phyloP scores from a whole-genome alignment of 495 filamentous ascomycete genomes.

The Talaromyces borbonicus region DNA sequence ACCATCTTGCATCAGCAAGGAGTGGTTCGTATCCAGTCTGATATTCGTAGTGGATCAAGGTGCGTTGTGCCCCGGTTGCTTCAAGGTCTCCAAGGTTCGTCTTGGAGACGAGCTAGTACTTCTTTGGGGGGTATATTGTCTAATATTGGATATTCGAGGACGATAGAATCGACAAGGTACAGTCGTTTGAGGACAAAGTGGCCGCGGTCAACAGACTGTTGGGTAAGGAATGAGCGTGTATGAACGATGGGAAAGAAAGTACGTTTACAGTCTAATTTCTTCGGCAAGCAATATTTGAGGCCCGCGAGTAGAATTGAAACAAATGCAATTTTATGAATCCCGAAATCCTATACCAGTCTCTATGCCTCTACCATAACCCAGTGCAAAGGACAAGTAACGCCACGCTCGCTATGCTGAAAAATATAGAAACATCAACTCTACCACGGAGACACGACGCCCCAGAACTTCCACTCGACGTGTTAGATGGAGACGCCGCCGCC shows the following conservation, averaged over 20 bases:
- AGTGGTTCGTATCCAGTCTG: slow-evolving; percentile 73
- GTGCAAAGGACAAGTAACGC: background rate
- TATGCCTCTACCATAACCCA: too few relatives aligned
- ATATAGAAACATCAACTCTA: background rate
- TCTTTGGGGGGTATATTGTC: too few relatives aligned
- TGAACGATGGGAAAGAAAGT: background rate
- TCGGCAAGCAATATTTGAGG: too few relatives aligned
- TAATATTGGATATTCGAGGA: too few relatives aligned
- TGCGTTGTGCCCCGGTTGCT: slow-evolving; percentile 27
- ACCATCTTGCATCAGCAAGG: slow-evolving; percentile 72
- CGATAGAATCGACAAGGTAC: slow-evolving; percentile 62
- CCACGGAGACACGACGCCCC: background rate
- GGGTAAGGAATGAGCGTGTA: slow-evolving; percentile 23
- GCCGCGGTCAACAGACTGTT: slow-evolving; percentile 50
- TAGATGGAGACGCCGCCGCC: slow-evolving; percentile 32
- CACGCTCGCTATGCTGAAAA: slow-evolving; percentile 1
- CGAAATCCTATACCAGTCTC: too few relatives aligned
- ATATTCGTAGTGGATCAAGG: slow-evolving; percentile 82
- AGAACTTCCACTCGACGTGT: background rate
- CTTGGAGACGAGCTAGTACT: too few relatives aligned
- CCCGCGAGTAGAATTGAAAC: background rate
- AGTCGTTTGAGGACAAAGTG: slow-evolving; percentile 59
- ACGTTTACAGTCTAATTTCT: too few relatives aligned
- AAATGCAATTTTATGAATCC: too few relatives aligned
- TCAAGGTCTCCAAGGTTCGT: too few relatives aligned